Base-by-base conservation (phyloP, 2,329 filamentous ascomycete genomes). In the Aspergillus sp. region DNA sequence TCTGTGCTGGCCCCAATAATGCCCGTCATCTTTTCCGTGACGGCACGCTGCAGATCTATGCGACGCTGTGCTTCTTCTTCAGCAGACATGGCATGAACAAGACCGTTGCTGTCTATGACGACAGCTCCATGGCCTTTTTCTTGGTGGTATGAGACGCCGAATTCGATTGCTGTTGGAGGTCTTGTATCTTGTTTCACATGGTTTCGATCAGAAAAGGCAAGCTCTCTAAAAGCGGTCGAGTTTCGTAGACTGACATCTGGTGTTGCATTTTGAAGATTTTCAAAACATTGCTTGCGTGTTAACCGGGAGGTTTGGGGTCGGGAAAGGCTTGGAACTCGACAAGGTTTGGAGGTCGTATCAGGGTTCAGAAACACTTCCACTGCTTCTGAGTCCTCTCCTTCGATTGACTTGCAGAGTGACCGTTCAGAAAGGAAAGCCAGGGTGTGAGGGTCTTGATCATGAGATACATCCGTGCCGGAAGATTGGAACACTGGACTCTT, bases 11-110 rank as follows among this genome's bases (percentile, higher is more conserved):
- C 26, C 13, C 43, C 35, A 29, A 53, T 51, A 5, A 29, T 36
- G 5, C 51, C 49, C 1, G 58, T 44, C 58, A 60, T 59, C 39
- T 54, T 58, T 12, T 57, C 52, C 32, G 51, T 45, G 7, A 60
- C 58, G 2, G 57, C 58, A 8, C 53, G 47, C 29, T 56, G 54
- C 5, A 61, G 41, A 27, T 51, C 43, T 5, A 48, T 19, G 6
- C 50, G 43, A 1, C 56, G 53, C 38, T 54, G 45, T 5, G 37
- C 39, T 35, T 56, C 54, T 42, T 59, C 54, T 6, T 40, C 50
- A 1, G 46, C 44, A 2, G 42, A 50, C 33, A 61, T 48, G 34
- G 52, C 32, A 11, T 48, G 57, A 9, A 44, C 44, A 3, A 48
- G 19, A 10, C 58, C 58, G 12, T 48, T 45, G 26, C 37, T 46